These are phyloP conservation scores for Neurospora cerealis DNA, from an alignment of 495 filamentous ascomycete genomes.

Conservation along the genomic window DNA sequence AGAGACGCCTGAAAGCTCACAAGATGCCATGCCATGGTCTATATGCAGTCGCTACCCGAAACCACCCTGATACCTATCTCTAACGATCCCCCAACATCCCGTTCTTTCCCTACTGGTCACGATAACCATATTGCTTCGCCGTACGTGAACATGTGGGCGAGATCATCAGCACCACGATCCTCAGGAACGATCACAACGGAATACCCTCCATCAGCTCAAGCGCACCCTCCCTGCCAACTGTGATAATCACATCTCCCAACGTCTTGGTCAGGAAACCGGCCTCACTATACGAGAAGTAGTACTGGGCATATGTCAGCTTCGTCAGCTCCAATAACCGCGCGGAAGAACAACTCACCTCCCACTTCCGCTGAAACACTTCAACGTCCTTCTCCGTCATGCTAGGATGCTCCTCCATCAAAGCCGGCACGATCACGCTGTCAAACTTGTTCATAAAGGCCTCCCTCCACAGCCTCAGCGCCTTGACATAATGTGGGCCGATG, in stretches of 20 bases:
- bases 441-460: conserved; percentile 55
- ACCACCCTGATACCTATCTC: not conserved
- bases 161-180: not conserved
- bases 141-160: not conserved
- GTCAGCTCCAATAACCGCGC: not conserved
- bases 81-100: not conserved
- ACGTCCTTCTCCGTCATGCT: conserved; percentile 47
- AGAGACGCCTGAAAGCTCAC: not conserved
- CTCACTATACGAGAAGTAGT: conserved; percentile 67
- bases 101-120: not conserved
- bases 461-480: conserved; percentile 55
- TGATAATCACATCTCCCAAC: conserved; percentile 60
- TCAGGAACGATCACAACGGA: conserved; percentile 20
- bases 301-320: conserved; percentile 28
- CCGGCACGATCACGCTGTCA: conserved; percentile 43
- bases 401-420: conserved; percentile 41
- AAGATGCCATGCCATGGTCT: not conserved
- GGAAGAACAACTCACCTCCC: conserved; percentile 40
- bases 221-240: conserved; percentile 54
- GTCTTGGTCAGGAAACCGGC: conserved; percentile 62
- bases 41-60: not conserved
- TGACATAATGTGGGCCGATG: conserved; percentile 61
- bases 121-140: not conserved
- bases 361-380: conserved; percentile 57
- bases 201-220: conserved; percentile 58